Evolutionary conservation across 208 protist species (phyloP), one percentile per base, ranked within the genome.

Genomic region (Crithidia expoeki): DNA sequence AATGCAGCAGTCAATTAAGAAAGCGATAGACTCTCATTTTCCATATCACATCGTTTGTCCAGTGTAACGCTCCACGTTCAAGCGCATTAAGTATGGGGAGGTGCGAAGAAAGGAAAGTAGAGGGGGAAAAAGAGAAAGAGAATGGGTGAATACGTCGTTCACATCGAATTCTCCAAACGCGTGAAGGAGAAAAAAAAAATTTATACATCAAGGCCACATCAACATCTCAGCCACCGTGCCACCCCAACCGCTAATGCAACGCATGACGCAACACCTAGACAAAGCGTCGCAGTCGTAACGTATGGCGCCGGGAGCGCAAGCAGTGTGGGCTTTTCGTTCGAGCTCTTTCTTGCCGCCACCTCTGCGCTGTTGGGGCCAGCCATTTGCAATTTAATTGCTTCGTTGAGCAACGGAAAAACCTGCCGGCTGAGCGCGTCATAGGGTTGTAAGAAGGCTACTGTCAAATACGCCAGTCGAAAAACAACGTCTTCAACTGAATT

Each of bases 391-490:
- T 34, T 21, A 0, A 64, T 40, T 27, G 60, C 38, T 52, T 46
- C 21, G 60, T 79, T 79, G 38, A 79, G 66, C 19, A 68, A 27
- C 25, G 74, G 74, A 14, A 79, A 79, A 44, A 79, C 42, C 3
- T 44, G 53, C 6, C 36, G 21, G 30, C 74, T 79, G 2, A 79
- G 36, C 1, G 51, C n/a, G 30, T 79, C 74, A 27, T 66, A 79
- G 23, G 66, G 52, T 36, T 70, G 66, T 30, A 79, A 19, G 5
- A 28, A 63, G 14, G 74, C 66, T 16, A 73, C 66, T 19, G 66
- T 42, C 47, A 79, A n/a, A 57, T 63, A 52, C 10, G 74, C 59
- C 1, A 73, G 38, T 21, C 62, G 51, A 42, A 79, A 79, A 47
- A 72, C 40, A 17, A 79, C 60, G 36, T 66, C 51, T 30, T 63